Evolutionary conservation across 2,329 filamentous ascomycete species (phyloP).

Genomic region (Colletotrichum sidae): DNA sequence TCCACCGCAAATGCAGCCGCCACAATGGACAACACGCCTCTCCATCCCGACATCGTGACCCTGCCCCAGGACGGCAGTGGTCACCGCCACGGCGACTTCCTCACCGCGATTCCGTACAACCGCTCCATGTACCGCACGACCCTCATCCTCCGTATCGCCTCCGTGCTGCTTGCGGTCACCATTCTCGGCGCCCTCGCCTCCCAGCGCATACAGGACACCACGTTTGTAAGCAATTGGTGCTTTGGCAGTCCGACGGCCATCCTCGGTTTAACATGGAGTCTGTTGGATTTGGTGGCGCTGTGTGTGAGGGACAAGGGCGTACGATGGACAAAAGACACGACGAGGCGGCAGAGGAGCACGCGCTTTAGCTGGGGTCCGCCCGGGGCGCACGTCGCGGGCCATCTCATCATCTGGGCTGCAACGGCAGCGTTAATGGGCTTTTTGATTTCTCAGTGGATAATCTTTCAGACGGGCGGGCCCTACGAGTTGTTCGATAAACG

Average conservation of each 20-base stretch:
- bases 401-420: slow-evolving; percentile 27
- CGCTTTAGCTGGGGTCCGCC: slow-evolving; percentile 29
- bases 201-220: not conserved
- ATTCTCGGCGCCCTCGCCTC: slow-evolving; percentile 24
- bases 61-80: slow-evolving; percentile 7
- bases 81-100: slow-evolving; percentile 34
- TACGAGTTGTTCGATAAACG: not conserved
- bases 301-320: slow-evolving; percentile 23
- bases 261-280: slow-evolving; percentile 26
- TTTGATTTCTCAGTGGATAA: not conserved
- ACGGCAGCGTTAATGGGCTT: slow-evolving; percentile 9
- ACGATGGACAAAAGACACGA: slow-evolving; percentile 19
- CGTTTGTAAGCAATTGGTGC: not conserved
- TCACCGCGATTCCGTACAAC: slow-evolving; percentile 35
- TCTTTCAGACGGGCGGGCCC: not conserved
- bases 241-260: slow-evolving; percentile 20
- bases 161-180: slow-evolving; percentile 20
- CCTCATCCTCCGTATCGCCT: slow-evolving; percentile 27
- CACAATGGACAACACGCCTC: slow-evolving; percentile 36
- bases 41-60: slow-evolving; percentile 30
- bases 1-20: not conserved
- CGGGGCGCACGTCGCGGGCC: slow-evolving; percentile 20
- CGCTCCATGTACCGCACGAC: slow-evolving; percentile 32
- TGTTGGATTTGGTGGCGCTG: slow-evolving; percentile 23
- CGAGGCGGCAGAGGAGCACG: slow-evolving; percentile 7